Base-by-base conservation (phyloP, 2,329 filamentous ascomycete genomes). In the Talaromyces islandicus region DNA sequence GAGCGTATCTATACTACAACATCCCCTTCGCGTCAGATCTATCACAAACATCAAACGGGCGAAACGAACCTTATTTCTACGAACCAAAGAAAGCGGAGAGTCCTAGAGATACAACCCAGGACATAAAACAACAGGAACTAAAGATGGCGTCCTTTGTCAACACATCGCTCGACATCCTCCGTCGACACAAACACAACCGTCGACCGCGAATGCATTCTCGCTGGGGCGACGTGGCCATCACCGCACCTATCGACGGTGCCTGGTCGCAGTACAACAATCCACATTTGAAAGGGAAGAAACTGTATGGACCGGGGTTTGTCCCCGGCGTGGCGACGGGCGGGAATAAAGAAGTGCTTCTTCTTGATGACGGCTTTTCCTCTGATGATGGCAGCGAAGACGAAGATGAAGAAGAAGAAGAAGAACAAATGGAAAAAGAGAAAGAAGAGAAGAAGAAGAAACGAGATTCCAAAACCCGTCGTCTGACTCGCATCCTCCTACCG, bases 151-250 rank as follows among this genome's bases (percentile, higher is more conserved):
- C 63, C 53, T 64, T 70, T 14, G 65, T 72, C 58, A 68, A 64
- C 54, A 62, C 65, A n/a, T 69, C 72, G 21, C 64, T 75, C 53
- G 64, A 65, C 55, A 63, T 70, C 19, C 68, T 75, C 54, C 72
- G 71, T 61, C 70, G 67, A 51, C 57, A 65, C 21, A 68, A 69
- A 24, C 46, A 61, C 46, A 48, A 63, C 7, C 70, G 67, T 38
- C 61, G 48, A 6, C 57, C 57, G 32, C 68, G 67, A 7, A 68
- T 74, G 11, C 73, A 77, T 58, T 62, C 74, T 56, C 67, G 75
- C 59, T 76, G 73, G 73, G 75, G 75, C 4, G 75, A 77, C 59
- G 68, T 70, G 38, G 58, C 65, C 27, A 77, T 76, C 38, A 71
- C 71, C 1, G 71, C 71, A 35, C 75, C 73, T 6, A 71, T 73